A percentile compares a stretch with the other conserved stretches of the same genome.
Evolutionary conservation across 73 alveolate genomes (phyloP).

Genomic region (Paramecium primaurelia): DNA sequence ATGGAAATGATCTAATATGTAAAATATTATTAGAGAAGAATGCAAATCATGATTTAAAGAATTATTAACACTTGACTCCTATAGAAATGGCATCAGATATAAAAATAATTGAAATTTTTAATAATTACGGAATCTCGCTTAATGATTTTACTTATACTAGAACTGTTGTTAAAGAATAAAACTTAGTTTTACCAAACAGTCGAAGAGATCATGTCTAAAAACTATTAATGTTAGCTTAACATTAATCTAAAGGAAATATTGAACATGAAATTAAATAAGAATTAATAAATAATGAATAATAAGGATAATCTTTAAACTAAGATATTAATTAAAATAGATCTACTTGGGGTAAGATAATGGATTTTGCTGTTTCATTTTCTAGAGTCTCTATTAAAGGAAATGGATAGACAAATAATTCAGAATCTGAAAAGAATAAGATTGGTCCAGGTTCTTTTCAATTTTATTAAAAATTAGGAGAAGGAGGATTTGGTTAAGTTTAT

Average conservation of each 20-base stretch:
- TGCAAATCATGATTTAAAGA: background rate
- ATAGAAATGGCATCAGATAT: background rate
- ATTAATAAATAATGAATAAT: background rate
- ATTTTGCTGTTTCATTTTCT: conserved; percentile 14
- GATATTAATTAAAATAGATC: background rate
- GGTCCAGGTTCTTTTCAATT: conserved; percentile 70
- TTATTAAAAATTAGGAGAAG: conserved; percentile 78
- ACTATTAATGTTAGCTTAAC: background rate
- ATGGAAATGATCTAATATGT: background rate
- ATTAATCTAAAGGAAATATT: background rate
- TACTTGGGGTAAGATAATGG: conserved; percentile 27
- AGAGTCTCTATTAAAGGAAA: background rate
- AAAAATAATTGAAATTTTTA: background rate
- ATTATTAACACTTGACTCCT: background rate
- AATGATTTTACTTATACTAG: background rate
- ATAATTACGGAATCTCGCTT: background rate
- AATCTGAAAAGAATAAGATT: conserved; percentile 32
- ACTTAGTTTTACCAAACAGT: background rate
- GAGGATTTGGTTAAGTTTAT: conserved; percentile 84
- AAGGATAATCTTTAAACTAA: background rate
- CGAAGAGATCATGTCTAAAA: conserved; percentile 17
- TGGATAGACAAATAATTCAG: background rate
- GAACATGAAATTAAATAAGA: background rate
- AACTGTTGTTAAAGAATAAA: background rate
- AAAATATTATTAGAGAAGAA: background rate